Conservation (phyloP, 768 basidiomycete genomes). For the Candolleomyces eurysporus region DNA sequence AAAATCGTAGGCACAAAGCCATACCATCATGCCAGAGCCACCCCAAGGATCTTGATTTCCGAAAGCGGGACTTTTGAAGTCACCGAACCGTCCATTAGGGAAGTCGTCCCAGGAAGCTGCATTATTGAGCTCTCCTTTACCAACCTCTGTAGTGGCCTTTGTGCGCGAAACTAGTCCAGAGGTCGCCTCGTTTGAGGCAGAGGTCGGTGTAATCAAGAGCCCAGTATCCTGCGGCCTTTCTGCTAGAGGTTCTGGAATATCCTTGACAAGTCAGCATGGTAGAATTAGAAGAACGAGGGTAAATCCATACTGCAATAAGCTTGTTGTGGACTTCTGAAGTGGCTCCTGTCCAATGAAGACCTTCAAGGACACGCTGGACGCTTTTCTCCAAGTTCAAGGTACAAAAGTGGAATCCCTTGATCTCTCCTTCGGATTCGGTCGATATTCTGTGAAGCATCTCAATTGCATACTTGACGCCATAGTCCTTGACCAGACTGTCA, state of each 20-base stretch:
- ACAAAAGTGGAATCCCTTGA: conserved; percentile 87
- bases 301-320: conserved; percentile 56
- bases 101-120: conserved; percentile 92
- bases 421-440: conserved; percentile 39
- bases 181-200: conserved; percentile 62
- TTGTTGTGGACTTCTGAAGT: conserved; percentile 50
- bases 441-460: conserved; percentile 69
- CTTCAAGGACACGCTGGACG: conserved; percentile 80
- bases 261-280: conserved; percentile 29
- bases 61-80: conserved; percentile 95
- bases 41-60: conserved; percentile 82
- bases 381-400: conserved; percentile 98
- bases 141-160: conserved; percentile 52
- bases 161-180: conserved; percentile 50
- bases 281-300: conserved; percentile 2
- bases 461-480: conserved; percentile 84
- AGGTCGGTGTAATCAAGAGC: conserved; percentile 60
- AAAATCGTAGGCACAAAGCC: conserved; percentile 13
- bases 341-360: conserved; percentile 64
- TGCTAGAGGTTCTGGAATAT: conserved; percentile 31
- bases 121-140: conserved; percentile 72
- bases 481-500: conserved; percentile 92
- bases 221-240: conserved; percentile 25
- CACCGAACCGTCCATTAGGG: conserved; percentile 97
- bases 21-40: conserved; percentile 58